Conservation (phyloP, 2,329 filamentous ascomycete species). For the Coniochaeta sp. region DNA sequence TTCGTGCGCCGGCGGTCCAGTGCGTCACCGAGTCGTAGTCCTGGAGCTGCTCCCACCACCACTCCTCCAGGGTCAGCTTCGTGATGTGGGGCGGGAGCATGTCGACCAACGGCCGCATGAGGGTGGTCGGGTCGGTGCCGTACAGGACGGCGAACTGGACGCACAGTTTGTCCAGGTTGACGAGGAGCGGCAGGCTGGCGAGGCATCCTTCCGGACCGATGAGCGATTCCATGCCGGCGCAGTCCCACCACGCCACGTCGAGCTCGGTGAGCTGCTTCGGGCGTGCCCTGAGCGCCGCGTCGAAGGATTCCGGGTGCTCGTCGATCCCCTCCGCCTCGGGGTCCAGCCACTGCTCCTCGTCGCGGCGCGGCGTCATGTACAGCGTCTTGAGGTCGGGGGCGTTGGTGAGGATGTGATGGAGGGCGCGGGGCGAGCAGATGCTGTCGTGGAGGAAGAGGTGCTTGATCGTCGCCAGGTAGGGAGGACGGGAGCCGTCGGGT, state of each 20-base stretch:
- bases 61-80: slow-evolving; percentile 19
- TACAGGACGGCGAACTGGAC: slow-evolving; percentile 17
- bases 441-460: slow-evolving; percentile 19
- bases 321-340: slow-evolving; percentile 1
- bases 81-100: slow-evolving; percentile 17
- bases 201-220: slow-evolving; percentile 17
- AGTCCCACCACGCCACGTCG: slow-evolving; percentile 18
- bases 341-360: slow-evolving; percentile 4
- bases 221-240: slow-evolving; percentile 9
- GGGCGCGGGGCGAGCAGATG: slow-evolving; percentile 13
- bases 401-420: slow-evolving; percentile 14
- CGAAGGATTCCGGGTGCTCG: slow-evolving; percentile 13
- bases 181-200: slow-evolving; percentile 11
- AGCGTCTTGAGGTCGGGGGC: slow-evolving; percentile 17
- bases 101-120: slow-evolving; percentile 10
- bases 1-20: slow-evolving; percentile 11
- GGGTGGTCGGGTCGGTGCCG: slow-evolving; percentile 6
- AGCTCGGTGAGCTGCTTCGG: slow-evolving; percentile 15
- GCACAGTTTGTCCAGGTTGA: slow-evolving; percentile 14
- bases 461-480: slow-evolving; percentile 12
- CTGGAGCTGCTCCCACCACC: slow-evolving; percentile 17
- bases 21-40: slow-evolving; percentile 8
- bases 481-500: background rate
- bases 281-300: slow-evolving; percentile 12
- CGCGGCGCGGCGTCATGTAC: slow-evolving; percentile 16